Evolutionary conservation across 2,329 filamentous ascomycete genomes (phyloP).

Genomic region (Fusarium sp.): DNA sequence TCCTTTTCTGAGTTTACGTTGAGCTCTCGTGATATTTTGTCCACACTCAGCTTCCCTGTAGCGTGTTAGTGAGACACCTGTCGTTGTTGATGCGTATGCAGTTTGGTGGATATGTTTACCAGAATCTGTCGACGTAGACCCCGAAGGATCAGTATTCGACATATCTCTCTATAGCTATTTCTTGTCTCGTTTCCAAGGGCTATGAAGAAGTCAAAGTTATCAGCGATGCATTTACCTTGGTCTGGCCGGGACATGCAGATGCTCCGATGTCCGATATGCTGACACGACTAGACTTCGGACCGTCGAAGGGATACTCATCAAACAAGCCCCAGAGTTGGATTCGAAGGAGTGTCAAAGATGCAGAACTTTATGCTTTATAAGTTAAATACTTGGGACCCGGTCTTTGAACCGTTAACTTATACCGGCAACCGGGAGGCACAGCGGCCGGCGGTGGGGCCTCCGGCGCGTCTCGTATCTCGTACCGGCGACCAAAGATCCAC

Average conservation of each 20-base stretch:
- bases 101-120: neutral
- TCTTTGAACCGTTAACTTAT: neutral
- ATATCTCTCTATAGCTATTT: neutral
- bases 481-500: slow-evolving; percentile 13
- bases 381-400: neutral
- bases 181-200: neutral
- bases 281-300: neutral
- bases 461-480: slow-evolving; percentile 36
- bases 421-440: slow-evolving; percentile 7
- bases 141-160: neutral
- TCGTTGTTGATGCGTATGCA: neutral
- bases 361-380: neutral
- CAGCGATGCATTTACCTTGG: neutral
- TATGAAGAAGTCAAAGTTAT: neutral
- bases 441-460: slow-evolving; percentile 19
- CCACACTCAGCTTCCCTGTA: neutral
- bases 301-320: neutral
- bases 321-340: too few species aligned
- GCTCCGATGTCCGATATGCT: slow-evolving; percentile 24
- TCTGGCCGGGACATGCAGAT: neutral
- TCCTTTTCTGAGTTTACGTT: slow-evolving; percentile 41
- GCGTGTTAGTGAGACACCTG: neutral
- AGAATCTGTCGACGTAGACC: neutral
- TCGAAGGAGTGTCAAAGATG: accelerated
- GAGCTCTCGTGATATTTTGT: neutral